Evolutionary conservation across 371 early-diverging fungal species (phyloP).

Genomic region (Mucor irregularis): DNA sequence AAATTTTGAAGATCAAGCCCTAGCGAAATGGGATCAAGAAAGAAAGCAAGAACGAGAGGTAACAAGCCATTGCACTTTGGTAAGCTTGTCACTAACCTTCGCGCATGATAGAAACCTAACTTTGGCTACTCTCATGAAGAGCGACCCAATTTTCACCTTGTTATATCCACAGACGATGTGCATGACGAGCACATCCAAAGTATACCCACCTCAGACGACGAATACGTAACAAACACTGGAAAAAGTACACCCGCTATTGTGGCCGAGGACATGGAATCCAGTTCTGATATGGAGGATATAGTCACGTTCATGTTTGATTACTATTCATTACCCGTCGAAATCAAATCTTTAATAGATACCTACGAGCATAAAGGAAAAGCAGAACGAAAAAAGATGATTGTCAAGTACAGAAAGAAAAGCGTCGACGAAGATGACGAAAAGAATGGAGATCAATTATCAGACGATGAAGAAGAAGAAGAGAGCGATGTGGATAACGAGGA

Average conservation of each 20-base stretch:
- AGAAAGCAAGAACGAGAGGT: not conserved
- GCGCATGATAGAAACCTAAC: too few species aligned
- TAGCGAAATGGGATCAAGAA: not conserved
- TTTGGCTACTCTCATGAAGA: not conserved
- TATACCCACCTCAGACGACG: too few species aligned
- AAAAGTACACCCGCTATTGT: not conserved
- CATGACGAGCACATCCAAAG: too few species aligned
- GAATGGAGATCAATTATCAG: too few species aligned
- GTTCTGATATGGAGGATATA: not conserved
- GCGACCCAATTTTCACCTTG: not conserved
- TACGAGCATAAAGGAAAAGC: constrained; percentile 18
- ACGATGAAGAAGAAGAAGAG: constrained; percentile 20
- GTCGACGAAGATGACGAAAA: not conserved
- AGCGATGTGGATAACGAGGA: constrained; percentile 16
- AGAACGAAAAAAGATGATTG: constrained; percentile 6
- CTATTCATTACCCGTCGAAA: constrained; percentile 30
- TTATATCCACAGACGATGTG: not conserved
- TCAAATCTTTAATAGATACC: constrained; percentile 22
- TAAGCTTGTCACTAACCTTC: too few species aligned
- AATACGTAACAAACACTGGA: not conserved
- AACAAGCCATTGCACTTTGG: too few species aligned
- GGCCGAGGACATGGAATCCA: not conserved
- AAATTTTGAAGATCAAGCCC: not conserved
- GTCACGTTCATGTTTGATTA: constrained; percentile 31
- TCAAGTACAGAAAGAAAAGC: not conserved